phyloP scores from a whole-genome alignment of 768 basidiomycete genomes.

The Myochromella boudieri region DNA sequence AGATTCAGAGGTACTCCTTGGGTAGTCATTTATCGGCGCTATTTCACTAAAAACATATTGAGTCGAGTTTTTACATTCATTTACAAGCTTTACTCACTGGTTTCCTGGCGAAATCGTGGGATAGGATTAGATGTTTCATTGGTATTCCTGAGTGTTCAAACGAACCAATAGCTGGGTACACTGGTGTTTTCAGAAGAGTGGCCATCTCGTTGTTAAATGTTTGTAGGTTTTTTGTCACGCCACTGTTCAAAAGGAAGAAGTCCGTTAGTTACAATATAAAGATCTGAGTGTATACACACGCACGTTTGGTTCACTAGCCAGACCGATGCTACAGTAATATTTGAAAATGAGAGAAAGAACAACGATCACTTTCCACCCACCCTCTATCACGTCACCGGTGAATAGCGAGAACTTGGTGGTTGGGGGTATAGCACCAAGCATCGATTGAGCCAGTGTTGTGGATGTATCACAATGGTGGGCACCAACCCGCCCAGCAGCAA shows the following conservation, averaged over 20 bases:
- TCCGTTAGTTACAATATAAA: neutral
- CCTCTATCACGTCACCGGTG: slow-evolving; percentile 66
- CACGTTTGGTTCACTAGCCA: slow-evolving; percentile 49
- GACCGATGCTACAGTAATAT: slow-evolving; percentile 38
- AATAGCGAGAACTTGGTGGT: slow-evolving; percentile 53
- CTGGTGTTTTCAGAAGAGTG: slow-evolving; percentile 35
- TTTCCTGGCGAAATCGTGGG: slow-evolving; percentile 34
- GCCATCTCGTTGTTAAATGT: slow-evolving; percentile 47
- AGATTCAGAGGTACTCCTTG: slow-evolving; percentile 40
- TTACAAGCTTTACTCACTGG: slow-evolving; percentile 34
- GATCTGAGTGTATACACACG: slow-evolving; percentile 11
- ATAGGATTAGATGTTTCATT: no score
- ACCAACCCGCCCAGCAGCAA: slow-evolving; percentile 50
- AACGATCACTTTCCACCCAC: slow-evolving; percentile 24
- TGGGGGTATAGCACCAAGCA: slow-evolving; percentile 44
- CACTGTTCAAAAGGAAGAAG: slow-evolving; percentile 25
- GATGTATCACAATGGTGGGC: slow-evolving; percentile 55
- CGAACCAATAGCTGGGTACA: slow-evolving; percentile 51
- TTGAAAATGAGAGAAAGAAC: neutral
- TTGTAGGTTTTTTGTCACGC: slow-evolving; percentile 42
- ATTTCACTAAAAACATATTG: slow-evolving; percentile 41
- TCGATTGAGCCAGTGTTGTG: slow-evolving; percentile 43
- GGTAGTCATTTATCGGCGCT: slow-evolving; percentile 59
- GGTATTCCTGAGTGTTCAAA: neutral
- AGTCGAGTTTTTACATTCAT: neutral